Evolutionary conservation across 306 rosid genomes (phyloP).

Genomic region (Sindora glabra): DNA sequence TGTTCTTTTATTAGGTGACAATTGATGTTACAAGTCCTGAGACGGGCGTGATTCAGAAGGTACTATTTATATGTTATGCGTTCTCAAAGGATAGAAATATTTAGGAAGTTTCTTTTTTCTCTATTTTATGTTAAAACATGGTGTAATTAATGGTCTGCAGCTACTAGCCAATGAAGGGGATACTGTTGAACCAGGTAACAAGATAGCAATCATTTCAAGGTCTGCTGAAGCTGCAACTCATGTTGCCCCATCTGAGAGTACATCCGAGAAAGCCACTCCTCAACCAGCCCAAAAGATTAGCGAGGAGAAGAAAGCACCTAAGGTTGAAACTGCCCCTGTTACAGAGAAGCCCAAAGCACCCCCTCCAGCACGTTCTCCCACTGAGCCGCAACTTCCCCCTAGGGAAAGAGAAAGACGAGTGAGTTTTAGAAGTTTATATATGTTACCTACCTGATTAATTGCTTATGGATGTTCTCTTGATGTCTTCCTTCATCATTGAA

Average conservation of each 20-base stretch:
- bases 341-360: constrained; percentile 41
- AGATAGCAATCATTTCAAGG: constrained; percentile 77
- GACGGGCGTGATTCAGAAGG: constrained; percentile 63
- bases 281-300: constrained; percentile 35
- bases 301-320: constrained; percentile 45
- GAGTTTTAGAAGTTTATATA: constrained; percentile 16
- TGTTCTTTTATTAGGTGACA: constrained; percentile 51
- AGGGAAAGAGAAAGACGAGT: constrained; percentile 81
- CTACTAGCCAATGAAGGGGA: constrained; percentile 80
- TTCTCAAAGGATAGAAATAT: too few species aligned
- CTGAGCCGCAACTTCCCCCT: constrained; percentile 80
- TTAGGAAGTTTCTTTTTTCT: too few species aligned
- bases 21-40: constrained; percentile 82
- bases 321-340: constrained; percentile 34
- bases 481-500: constrained; percentile 20
- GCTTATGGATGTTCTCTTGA: not conserved
- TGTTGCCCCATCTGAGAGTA: constrained; percentile 61
- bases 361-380: constrained; percentile 31
- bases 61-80: too few species aligned
- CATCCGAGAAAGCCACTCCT: constrained; percentile 41
- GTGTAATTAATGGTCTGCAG: constrained; percentile 24
- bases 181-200: constrained; percentile 78
- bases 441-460: constrained; percentile 2
- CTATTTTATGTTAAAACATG: constrained; percentile 5
- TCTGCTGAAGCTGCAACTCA: constrained; percentile 59